Percentiles rank a stretch among this genome's conserved stretches.
Evolutionary conservation across 1,284 basidiomycete species (phyloP).

Genomic region (Vanrija pseudolonga): DNA sequence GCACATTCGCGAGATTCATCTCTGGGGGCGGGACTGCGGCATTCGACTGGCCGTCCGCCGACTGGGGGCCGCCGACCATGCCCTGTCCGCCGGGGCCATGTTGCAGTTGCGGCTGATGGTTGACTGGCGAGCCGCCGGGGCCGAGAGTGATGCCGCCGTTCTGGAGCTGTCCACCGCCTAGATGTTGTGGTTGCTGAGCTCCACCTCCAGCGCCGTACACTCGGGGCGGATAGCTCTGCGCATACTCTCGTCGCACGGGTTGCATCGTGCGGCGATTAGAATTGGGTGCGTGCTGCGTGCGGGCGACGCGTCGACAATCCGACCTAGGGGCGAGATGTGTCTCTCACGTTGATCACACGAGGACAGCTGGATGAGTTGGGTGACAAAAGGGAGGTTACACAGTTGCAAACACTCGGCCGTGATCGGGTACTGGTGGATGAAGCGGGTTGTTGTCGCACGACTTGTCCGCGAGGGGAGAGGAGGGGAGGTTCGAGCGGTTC

Average conservation of each 20-base stretch:
- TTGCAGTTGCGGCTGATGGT: constrained; percentile 12
- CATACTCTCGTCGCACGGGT: constrained; percentile 9
- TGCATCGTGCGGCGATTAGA: constrained; percentile 5
- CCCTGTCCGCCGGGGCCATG: not conserved
- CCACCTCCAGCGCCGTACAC: constrained; percentile 9
- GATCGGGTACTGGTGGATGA: not conserved
- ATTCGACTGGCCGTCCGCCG: constrained; percentile 30
- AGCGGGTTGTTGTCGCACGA: constrained; percentile 1
- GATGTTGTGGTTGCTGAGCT: not conserved
- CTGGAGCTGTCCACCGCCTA: constrained; percentile 5
- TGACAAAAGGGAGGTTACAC: not conserved
- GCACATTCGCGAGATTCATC: constrained; percentile 86
- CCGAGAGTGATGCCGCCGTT: constrained; percentile 13
- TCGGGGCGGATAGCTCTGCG: constrained; percentile 13
- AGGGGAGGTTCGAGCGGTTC: not conserved
- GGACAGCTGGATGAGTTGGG: not conserved
- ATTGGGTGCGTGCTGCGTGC: not conserved
- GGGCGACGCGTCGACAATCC: constrained; percentile 5
- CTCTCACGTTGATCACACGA: not conserved
- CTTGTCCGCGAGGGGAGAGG: not conserved
- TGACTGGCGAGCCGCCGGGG: not conserved
- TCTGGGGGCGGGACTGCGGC: constrained; percentile 51
- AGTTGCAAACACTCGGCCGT: too few species aligned
- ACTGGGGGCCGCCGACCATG: not conserved
- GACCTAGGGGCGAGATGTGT: not conserved